A percentile compares a stretch with the other conserved stretches of the same genome.
Evolutionary conservation across 2,329 filamentous ascomycete genomes (phyloP).

Genomic region (Paecilomyces variotii): DNA sequence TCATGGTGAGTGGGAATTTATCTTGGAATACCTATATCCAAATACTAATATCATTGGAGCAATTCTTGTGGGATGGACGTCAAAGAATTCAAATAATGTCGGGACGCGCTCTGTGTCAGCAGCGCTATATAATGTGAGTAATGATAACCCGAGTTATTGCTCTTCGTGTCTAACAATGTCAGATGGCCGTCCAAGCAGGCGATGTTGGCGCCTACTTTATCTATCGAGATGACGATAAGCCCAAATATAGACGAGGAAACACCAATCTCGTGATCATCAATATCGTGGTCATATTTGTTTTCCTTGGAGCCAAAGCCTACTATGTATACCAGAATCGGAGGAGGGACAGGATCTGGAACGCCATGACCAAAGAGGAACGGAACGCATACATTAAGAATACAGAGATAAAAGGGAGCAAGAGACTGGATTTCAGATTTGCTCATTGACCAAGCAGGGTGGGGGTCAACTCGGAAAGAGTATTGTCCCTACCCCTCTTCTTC

Average conservation of each 20-base stretch:
- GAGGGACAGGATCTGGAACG: conserved; percentile 31
- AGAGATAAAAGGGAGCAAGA: conserved; percentile 3
- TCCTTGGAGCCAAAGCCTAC: conserved; percentile 30
- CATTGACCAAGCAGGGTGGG: not conserved
- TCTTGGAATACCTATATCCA: not conserved
- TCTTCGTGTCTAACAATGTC: conserved; percentile 29
- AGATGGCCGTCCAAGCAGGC: conserved; percentile 23
- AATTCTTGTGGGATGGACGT: conserved; percentile 38
- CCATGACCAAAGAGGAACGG: conserved; percentile 13
- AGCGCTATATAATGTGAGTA: not conserved
- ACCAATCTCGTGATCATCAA: conserved; percentile 44
- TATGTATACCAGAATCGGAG: conserved; percentile 23
- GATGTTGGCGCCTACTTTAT: conserved; percentile 36
- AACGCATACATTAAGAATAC: conserved; percentile 4
- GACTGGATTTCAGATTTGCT: conserved; percentile 7
- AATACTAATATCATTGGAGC: conserved; percentile 13
- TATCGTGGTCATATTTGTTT: conserved; percentile 37
- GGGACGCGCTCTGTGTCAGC: not conserved
- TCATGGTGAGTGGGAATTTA: conserved; percentile 43
- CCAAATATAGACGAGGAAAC: conserved; percentile 48
- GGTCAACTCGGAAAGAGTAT: not conserved
- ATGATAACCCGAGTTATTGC: not conserved
- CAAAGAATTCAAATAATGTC: conserved; percentile 45
- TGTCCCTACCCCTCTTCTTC: no score
- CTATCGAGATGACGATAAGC: conserved; percentile 44